Base-by-base conservation (phyloP, 306 rosid species). In the Dalbergia cochinchinensis region DNA sequence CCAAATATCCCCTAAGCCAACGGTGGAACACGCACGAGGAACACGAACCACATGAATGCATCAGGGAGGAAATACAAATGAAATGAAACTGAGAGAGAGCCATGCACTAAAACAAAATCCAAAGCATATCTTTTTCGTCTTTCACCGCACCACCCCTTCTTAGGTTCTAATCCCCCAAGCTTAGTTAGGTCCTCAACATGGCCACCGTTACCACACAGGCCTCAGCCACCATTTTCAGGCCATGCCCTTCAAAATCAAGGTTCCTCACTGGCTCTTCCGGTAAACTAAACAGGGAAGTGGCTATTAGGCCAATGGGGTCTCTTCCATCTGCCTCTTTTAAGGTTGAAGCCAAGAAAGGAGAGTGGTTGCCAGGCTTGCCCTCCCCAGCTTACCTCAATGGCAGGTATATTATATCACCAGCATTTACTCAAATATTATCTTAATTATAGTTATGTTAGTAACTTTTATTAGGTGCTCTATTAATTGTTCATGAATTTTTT, bases 131-230 rank as follows among this genome's bases (percentile, higher is more conserved):
- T 59, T 20, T 55, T 37, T 19, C 83, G 75, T 67, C 78, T 73
- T 58, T 42, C 47, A 48, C 48, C 61, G 34, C 78, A 33, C 14
- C 33, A 44, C 37, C 61, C 45, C 26, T 4, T 37, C 41, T 37
- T 37, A 37, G 41, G 41, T 0, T 33, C 20, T 11, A 26, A 26
- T 42, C 20, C 8, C 64, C 6, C 47, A 42, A 8, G 41, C 41
- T 8, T 5, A 8, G 47, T 3, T 47, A 10, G 31, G 31, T 26
- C 31, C 61, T 61, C 3, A 69, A 47, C n/a, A 95, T 96, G 99
- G 93, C 98, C 48, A 93, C 99, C 37, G 90, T 96, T 64, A 90
- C 98, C 1, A 91, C 96, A 8, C 99, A 96, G 71, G 97, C 97
- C 31, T 88, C 94, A 5, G 97, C 98, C 12, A 88, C 99, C n/a